These are phyloP conservation scores for Coniosporium apollinis DNA, from an alignment of 495 filamentous ascomycete species.

Conservation along the genomic window DNA sequence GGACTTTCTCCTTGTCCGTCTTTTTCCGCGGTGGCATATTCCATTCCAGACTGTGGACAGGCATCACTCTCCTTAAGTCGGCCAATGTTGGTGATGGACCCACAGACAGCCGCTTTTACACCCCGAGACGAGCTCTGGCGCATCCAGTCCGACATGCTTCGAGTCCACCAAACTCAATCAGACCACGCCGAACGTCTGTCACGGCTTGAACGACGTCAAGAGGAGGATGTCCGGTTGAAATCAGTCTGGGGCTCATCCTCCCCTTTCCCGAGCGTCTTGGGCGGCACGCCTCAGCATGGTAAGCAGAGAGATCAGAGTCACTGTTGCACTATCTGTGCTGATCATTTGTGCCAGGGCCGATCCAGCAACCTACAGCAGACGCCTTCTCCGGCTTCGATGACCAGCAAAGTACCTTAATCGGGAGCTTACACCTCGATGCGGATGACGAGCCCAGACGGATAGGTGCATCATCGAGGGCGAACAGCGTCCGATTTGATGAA, in stretches of 20 bases:
- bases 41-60: too few species aligned
- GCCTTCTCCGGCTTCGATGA: slow-evolving; percentile 75
- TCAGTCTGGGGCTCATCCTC: slow-evolving; percentile 70
- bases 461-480: slow-evolving; percentile 71
- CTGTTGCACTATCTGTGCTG: slow-evolving; percentile 1
- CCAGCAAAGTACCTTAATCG: slow-evolving; percentile 50
- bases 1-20: too few species aligned
- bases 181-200: slow-evolving; percentile 69
- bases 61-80: too few species aligned
- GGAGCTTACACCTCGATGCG: slow-evolving; percentile 61
- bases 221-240: slow-evolving; percentile 65
- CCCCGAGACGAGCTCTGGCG: slow-evolving; percentile 69
- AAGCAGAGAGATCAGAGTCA: slow-evolving; percentile 10
- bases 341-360: slow-evolving; percentile 41
- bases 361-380: slow-evolving; percentile 57
- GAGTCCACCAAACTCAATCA: slow-evolving; percentile 58
- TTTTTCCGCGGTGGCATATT: too few species aligned
- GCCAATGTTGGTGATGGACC: slow-evolving; percentile 42
- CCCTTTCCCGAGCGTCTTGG: slow-evolving; percentile 59
- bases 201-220: slow-evolving; percentile 64
- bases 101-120: slow-evolving; percentile 40
- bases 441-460: slow-evolving; percentile 78
- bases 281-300: slow-evolving; percentile 63
- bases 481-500: slow-evolving; percentile 98
- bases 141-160: slow-evolving; percentile 74